Percentiles rank a stretch among this genome's conserved stretches.
Conservation (phyloP, 75 land plant species). For the Pseudotsuga menziesii region DNA sequence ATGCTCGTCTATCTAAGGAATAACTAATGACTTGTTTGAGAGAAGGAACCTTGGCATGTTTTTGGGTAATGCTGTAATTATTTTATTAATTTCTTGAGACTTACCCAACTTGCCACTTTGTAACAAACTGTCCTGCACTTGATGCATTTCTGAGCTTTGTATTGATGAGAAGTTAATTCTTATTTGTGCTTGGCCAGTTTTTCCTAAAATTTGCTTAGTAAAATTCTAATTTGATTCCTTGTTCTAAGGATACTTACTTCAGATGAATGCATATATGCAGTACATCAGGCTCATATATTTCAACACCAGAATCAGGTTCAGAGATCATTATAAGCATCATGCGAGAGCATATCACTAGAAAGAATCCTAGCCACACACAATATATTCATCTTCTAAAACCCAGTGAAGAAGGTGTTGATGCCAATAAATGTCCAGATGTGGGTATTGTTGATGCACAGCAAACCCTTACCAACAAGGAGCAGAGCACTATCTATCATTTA, state of each 20-base stretch:
- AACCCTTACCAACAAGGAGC: neutral
- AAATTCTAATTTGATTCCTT: neutral
- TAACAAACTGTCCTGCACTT: neutral
- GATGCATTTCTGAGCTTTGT: conserved; percentile 2
- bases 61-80: too few relatives aligned
- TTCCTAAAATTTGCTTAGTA: neutral
- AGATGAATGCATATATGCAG: neutral
- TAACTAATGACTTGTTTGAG: too few relatives aligned
- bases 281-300: conserved; percentile 3
- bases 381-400: neutral
- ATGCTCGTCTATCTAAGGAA: too few relatives aligned
- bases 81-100: too few relatives aligned
- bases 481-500: neutral
- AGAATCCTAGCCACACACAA: neutral
- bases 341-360: neutral
- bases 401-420: neutral
- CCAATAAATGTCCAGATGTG: neutral
- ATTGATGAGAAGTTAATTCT: neutral
- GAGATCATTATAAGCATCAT: neutral
- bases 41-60: too few relatives aligned
- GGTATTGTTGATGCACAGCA: neutral
- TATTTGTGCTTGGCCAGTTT: neutral
- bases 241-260: neutral
- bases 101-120: neutral
- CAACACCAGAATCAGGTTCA: neutral